Conservation (phyloP, 306 rosid genomes). For the Amphicarpaea edgeworthii region DNA sequence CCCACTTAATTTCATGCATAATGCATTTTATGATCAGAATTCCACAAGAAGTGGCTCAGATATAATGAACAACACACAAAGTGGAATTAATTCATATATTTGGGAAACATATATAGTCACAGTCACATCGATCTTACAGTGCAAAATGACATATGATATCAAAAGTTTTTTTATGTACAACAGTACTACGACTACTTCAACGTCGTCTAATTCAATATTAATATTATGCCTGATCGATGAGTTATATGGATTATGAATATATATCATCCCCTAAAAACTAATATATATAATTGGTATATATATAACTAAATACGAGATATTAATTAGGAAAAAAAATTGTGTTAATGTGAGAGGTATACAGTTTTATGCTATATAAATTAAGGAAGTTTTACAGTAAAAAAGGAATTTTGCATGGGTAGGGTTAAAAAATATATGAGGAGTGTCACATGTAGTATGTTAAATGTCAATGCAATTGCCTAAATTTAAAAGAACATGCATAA, state of each 20-base stretch:
- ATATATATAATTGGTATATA: too few species aligned
- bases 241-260: too few species aligned
- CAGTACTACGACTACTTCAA: background rate
- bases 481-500: background rate
- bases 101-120: conserved; percentile 45
- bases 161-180: conserved; percentile 38
- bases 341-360: too few species aligned
- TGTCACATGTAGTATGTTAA: background rate
- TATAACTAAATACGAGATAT: too few species aligned
- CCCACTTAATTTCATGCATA: conserved; percentile 51
- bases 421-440: background rate
- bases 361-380: too few species aligned
- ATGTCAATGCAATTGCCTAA: background rate
- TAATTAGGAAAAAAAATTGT: too few species aligned
- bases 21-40: conserved; percentile 55
- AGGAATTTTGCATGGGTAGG: background rate
- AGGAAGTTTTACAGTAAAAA: too few species aligned
- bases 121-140: conserved; percentile 19
- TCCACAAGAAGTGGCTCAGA: conserved; percentile 51
- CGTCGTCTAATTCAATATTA: too few species aligned
- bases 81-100: conserved; percentile 39
- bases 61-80: conserved; percentile 10
- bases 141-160: conserved; percentile 41
- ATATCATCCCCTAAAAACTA: too few species aligned
- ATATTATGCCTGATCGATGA: too few species aligned